These are phyloP conservation scores for Astrothelium macrocarpum DNA, from an alignment of 495 filamentous ascomycete genomes.

Conservation along the genomic window DNA sequence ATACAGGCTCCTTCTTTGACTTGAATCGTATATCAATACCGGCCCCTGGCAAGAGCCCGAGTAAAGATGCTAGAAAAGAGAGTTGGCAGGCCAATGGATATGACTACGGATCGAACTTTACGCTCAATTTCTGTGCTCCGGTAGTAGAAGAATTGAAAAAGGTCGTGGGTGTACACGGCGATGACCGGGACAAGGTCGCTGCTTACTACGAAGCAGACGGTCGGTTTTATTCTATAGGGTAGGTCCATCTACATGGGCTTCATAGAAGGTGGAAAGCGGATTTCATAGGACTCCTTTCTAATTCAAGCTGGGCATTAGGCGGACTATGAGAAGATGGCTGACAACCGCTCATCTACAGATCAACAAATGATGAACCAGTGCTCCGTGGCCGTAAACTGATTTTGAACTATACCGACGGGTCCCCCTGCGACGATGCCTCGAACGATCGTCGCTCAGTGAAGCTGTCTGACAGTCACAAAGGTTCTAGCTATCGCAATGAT, in stretches of 20 bases:
- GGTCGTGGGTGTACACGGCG: conserved; percentile 48
- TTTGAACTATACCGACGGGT: conserved; percentile 84
- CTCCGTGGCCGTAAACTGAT: conserved; percentile 86
- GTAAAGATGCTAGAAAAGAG: conserved; percentile 50
- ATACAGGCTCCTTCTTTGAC: conserved; percentile 78
- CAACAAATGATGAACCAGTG: conserved; percentile 55
- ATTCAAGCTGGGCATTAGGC: not conserved
- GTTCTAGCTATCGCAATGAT: not conserved
- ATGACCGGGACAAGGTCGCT: conserved; percentile 69
- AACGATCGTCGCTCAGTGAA: not conserved
- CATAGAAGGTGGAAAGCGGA: too few species aligned
- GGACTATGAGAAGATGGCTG: conserved; percentile 15
- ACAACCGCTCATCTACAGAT: conserved; percentile 35
- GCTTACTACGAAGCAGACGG: conserved; percentile 73
- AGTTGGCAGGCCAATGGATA: conserved; percentile 79
- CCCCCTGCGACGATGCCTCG: conserved; percentile 51
- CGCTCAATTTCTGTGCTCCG: conserved; percentile 83
- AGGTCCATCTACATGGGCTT: conserved; percentile 24
- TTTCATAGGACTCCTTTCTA: not conserved
- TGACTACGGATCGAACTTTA: conserved; percentile 86
- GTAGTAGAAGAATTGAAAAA: conserved; percentile 68
- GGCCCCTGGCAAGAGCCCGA: conserved; percentile 47
- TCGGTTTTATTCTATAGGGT: conserved; percentile 80
- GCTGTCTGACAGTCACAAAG: not conserved
- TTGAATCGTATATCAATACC: conserved; percentile 63